phyloP scores from a whole-genome alignment of 495 filamentous ascomycete species.

The Zalerion maritima region DNA sequence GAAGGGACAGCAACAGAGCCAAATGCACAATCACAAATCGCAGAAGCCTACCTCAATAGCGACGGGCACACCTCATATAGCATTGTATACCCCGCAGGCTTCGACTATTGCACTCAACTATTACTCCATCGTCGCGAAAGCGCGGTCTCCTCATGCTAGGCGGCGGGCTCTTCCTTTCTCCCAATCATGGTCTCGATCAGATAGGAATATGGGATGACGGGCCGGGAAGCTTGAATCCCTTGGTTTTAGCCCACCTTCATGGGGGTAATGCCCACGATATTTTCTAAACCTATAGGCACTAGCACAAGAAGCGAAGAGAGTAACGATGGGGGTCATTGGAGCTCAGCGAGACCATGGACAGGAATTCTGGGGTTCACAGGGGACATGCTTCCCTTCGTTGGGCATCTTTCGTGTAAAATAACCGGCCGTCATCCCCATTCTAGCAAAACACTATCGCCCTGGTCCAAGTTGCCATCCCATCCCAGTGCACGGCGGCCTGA shows the following conservation, averaged over 20 bases:
- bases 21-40: too few relatives aligned
- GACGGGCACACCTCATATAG: constrained; percentile 13
- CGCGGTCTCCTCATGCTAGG: constrained; percentile 20
- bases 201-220: constrained; percentile 23
- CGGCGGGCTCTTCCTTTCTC: constrained; percentile 19
- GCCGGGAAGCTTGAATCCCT: constrained; percentile 8
- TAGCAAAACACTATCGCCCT: too few relatives aligned
- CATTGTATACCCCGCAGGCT: constrained; percentile 18
- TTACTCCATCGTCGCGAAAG: too few relatives aligned
- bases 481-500: background rate
- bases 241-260: constrained; percentile 12
- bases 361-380: constrained; percentile 31
- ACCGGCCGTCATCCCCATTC: constrained; percentile 9
- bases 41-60: too few relatives aligned
- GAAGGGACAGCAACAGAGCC: too few relatives aligned
- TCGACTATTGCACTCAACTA: constrained; percentile 24
- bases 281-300: too few relatives aligned
- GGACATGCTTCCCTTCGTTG: constrained; percentile 34
- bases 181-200: constrained; percentile 13
- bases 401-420: constrained; percentile 17
- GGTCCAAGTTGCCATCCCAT: background rate
- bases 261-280: constrained; percentile 12
- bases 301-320: too few relatives aligned
- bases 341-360: constrained; percentile 20
- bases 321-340: constrained; percentile 1